Evolutionary conservation across 2,329 filamentous ascomycete species (phyloP).

Genomic region (Ophiostoma piceae): DNA sequence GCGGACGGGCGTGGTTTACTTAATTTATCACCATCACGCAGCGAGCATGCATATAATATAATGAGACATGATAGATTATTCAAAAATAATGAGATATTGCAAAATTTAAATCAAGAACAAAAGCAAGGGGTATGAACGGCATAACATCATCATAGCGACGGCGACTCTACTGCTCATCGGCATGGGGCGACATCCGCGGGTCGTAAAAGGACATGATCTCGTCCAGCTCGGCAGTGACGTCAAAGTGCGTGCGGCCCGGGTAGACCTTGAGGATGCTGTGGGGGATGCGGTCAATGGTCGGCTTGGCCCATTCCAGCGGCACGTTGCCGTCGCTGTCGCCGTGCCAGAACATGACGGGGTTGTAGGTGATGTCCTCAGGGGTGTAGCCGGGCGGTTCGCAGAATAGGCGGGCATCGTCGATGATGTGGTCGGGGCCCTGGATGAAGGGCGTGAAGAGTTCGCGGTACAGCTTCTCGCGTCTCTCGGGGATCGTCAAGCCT

Average conservation of each 20-base stretch:
- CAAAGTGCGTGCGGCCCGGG: slow-evolving; percentile 33
- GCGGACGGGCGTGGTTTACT: slow-evolving; percentile 25
- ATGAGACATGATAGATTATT: neutral
- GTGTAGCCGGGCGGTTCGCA: slow-evolving; percentile 33
- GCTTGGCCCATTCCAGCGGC: slow-evolving; percentile 35
- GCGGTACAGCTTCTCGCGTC: slow-evolving; percentile 32
- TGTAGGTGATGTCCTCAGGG: slow-evolving; percentile 31
- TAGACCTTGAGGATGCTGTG: slow-evolving; percentile 35
- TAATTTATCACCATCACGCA: slow-evolving; percentile 1
- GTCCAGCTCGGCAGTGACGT: slow-evolving; percentile 19
- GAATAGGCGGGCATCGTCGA: slow-evolving; percentile 34
- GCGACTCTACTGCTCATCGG: neutral
- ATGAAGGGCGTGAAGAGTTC: slow-evolving; percentile 32
- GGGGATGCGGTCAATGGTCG: slow-evolving; percentile 36
- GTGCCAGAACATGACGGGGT: slow-evolving; percentile 34
- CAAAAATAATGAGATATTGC: neutral
- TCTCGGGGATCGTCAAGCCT: slow-evolving; percentile 24
- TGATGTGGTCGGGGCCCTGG: slow-evolving; percentile 30
- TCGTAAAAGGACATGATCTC: slow-evolving; percentile 23
- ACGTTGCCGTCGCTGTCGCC: slow-evolving; percentile 34
- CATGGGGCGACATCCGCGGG: neutral
- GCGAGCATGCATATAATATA: neutral
- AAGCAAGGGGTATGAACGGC: neutral
- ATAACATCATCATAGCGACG: neutral
- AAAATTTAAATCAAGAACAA: neutral